Conservation (phyloP, 208 protist genomes). For the Leishmania arabica region DNA sequence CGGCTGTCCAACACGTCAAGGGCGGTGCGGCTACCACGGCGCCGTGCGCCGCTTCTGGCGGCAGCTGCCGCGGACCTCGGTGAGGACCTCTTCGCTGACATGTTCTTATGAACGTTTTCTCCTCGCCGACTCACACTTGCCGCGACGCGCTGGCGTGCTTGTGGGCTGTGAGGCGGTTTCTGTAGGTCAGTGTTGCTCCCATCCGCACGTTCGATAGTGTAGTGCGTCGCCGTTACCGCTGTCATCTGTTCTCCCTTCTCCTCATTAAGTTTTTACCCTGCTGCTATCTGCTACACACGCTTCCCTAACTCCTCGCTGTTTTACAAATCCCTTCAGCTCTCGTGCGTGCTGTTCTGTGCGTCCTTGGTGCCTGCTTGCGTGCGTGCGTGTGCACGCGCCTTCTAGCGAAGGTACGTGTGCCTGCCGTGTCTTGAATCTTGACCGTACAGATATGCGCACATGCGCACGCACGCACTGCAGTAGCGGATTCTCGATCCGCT, state of each 20-base stretch:
- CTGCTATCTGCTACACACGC: neutral
- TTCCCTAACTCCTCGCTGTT: slow-evolving; percentile 12
- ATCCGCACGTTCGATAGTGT: neutral
- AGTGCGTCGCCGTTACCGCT: neutral
- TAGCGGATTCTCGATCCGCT: neutral
- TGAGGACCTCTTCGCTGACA: slow-evolving; percentile 73
- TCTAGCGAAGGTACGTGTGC: neutral
- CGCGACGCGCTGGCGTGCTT: neutral
- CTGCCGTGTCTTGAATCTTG: neutral
- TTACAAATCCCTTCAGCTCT: neutral
- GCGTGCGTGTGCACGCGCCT: neutral
- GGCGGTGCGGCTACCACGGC: slow-evolving; percentile 4
- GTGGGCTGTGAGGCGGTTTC: neutral
- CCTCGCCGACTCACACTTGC: neutral
- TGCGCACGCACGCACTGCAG: neutral
- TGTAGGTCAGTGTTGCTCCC: neutral
- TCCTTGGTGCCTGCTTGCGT: neutral
- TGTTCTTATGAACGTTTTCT: slow-evolving; percentile 49
- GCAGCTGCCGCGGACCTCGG: slow-evolving; percentile 15
- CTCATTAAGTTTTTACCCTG: neutral
- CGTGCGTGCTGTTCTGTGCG: neutral
- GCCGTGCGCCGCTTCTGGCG: slow-evolving; percentile 29
- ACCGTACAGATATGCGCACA: neutral
- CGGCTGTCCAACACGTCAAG: neutral
- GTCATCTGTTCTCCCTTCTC: neutral